phyloP scores from a whole-genome alignment of 441 rosid genomes.

The Arabidopsis lyrata region DNA sequence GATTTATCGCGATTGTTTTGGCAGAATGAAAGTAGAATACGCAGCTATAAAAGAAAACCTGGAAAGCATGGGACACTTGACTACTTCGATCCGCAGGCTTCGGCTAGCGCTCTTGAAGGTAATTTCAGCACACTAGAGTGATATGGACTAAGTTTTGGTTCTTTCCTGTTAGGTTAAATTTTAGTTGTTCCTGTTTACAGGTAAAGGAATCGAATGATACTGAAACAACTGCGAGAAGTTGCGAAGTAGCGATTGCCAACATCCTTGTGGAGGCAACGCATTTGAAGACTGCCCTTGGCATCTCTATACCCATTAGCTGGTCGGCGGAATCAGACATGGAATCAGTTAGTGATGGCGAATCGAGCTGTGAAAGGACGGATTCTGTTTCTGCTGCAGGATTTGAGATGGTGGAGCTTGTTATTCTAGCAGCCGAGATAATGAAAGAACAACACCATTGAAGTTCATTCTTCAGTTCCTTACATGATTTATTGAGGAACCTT shows the following conservation, averaged over 20 bases:
- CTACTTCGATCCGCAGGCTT: slow-evolving; percentile 82
- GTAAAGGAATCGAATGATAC: slow-evolving; percentile 57
- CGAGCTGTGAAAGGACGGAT: slow-evolving; percentile 64
- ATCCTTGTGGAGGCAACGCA: slow-evolving; percentile 78
- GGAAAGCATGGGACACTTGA: slow-evolving; percentile 84
- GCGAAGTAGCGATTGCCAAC: slow-evolving; percentile 57
- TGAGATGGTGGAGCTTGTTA: slow-evolving; percentile 97
- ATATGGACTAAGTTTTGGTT: slow-evolving; percentile 8
- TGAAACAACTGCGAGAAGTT: slow-evolving; percentile 46
- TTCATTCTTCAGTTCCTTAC: slow-evolving; percentile 17
- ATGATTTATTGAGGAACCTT: slow-evolving; percentile 10
- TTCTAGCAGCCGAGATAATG: slow-evolving; percentile 74
- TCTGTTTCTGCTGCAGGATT: slow-evolving; percentile 86
- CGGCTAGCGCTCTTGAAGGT: slow-evolving; percentile 85
- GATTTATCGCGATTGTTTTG: slow-evolving; percentile 33
- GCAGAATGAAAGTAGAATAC: slow-evolving; percentile 89
- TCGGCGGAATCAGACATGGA: slow-evolving; percentile 70
- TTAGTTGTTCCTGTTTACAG: slow-evolving; percentile 47
- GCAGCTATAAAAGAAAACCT: slow-evolving; percentile 89
- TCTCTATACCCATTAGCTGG: slow-evolving; percentile 94
- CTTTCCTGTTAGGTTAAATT: neutral
- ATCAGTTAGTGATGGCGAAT: slow-evolving; percentile 50
- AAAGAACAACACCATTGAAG: slow-evolving; percentile 46
- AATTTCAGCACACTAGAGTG: slow-evolving; percentile 10
- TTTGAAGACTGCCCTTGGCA: slow-evolving; percentile 90